Evolutionary conservation across 805 yeast species (phyloP).

Genomic region (Ogataea philodendri): DNA sequence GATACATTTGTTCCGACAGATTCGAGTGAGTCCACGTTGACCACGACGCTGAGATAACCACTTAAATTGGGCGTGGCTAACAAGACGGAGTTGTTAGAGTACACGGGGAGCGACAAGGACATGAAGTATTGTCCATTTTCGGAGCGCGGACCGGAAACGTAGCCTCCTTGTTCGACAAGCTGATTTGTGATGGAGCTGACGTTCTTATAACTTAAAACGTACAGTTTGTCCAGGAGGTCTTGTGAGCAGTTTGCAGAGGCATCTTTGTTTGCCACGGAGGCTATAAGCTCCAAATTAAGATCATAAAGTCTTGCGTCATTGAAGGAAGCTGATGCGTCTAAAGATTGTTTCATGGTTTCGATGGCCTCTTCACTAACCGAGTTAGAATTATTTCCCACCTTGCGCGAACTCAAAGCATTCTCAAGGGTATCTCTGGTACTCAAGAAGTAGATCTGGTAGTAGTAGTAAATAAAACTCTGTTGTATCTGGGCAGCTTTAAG

Average conservation of each 20-base stretch:
- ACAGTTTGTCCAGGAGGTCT: slow-evolving; percentile 42
- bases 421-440: slow-evolving; percentile 61
- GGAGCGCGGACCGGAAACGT: slow-evolving; percentile 63
- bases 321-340: slow-evolving; percentile 61
- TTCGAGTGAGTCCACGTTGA: slow-evolving; percentile 44
- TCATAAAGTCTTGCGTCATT: slow-evolving; percentile 69
- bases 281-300: slow-evolving; percentile 48
- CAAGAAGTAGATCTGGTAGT: slow-evolving; percentile 68
- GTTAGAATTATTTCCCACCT: slow-evolving; percentile 68
- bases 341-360: slow-evolving; percentile 54
- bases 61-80: slow-evolving; percentile 55
- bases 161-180: slow-evolving; percentile 43
- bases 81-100: slow-evolving; percentile 67
- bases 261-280: slow-evolving; percentile 38
- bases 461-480: slow-evolving; percentile 61
- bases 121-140: slow-evolving; percentile 50
- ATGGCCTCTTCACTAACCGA: slow-evolving; percentile 46
- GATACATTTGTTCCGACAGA: slow-evolving; percentile 42
- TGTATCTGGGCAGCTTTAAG: slow-evolving; percentile 75
- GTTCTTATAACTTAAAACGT: slow-evolving; percentile 26
- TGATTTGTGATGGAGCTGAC: slow-evolving; percentile 40
- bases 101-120: slow-evolving; percentile 78
- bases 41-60: slow-evolving; percentile 67
- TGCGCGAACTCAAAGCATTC: slow-evolving; percentile 55
- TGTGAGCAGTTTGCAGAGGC: slow-evolving; percentile 31